Percentiles rank a stretch among this genome's conserved stretches.
These are phyloP conservation scores for Elaeagnus macrophylla DNA, from an alignment of 306 rosid genomes.

Conservation along the genomic window DNA sequence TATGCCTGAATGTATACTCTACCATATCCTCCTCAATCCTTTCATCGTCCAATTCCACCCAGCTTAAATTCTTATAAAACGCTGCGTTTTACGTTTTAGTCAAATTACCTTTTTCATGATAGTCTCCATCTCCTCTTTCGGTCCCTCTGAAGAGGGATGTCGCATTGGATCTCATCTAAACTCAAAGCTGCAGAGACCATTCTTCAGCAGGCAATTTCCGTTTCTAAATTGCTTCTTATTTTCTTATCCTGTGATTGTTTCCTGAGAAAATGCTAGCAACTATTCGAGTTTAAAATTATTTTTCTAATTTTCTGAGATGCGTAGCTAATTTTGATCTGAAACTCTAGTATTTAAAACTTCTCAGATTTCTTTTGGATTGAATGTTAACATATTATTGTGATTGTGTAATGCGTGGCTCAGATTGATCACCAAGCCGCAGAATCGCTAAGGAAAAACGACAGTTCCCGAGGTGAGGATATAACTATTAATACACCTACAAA, in stretches of 20 bases:
- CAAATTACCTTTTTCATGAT: neutral
- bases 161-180: constrained; percentile 95
- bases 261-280: neutral
- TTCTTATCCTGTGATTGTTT: constrained; percentile 5
- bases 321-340: neutral
- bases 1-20: no score
- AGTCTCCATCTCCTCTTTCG: neutral
- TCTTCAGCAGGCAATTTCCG: constrained; percentile 93
- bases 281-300: neutral
- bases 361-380: neutral
- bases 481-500: constrained; percentile 35
- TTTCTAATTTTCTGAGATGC: no score
- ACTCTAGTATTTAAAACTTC: constrained; percentile 3
- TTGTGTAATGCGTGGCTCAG: constrained; percentile 42
- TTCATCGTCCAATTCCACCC: neutral
- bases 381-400: constrained; percentile 2
- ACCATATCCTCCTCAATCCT: no score
- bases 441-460: constrained; percentile 73
- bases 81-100: constrained; percentile 26
- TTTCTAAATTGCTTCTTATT: constrained; percentile 16
- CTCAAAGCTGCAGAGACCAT: constrained; percentile 90
- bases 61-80: neutral
- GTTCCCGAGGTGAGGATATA: constrained; percentile 32
- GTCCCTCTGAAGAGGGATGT: constrained; percentile 44
- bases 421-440: constrained; percentile 99